Evolutionary conservation across 2,329 filamentous ascomycete genomes (phyloP).

Genomic region (Talaromyces sp.): DNA sequence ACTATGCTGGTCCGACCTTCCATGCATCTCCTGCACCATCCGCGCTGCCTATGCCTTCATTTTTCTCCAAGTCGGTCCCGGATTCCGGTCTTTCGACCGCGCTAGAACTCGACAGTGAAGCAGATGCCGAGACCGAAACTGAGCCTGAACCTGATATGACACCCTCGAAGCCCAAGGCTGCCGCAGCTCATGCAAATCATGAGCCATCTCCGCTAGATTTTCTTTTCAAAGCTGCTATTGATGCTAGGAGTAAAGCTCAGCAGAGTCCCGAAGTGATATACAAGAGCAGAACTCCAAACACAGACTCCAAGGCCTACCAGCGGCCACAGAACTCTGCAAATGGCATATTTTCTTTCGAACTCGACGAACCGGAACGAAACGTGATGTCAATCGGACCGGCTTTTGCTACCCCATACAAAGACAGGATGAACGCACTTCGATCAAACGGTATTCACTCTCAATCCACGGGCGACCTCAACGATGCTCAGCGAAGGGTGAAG

Average conservation of each 20-base stretch:
- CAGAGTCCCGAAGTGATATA: slow-evolving; percentile 35
- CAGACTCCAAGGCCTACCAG: slow-evolving; percentile 31
- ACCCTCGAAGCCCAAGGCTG: slow-evolving; percentile 41
- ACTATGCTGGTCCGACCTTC: slow-evolving; percentile 88
- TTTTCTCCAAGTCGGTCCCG: slow-evolving; percentile 70
- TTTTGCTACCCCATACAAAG: slow-evolving; percentile 56
- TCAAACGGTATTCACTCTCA: slow-evolving; percentile 30
- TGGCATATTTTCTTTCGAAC: slow-evolving; percentile 62
- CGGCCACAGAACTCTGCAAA: slow-evolving; percentile 44
- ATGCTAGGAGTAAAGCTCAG: slow-evolving; percentile 51
- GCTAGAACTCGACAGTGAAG: slow-evolving; percentile 35
- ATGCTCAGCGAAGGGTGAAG: slow-evolving; percentile 38
- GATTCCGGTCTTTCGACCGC: slow-evolving; percentile 47
- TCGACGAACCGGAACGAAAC: slow-evolving; percentile 54
- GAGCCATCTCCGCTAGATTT: slow-evolving; percentile 76
- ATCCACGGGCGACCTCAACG: slow-evolving; percentile 22
- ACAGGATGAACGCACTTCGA: slow-evolving; percentile 41
- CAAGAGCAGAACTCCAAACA: slow-evolving; percentile 48
- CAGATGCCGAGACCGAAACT: slow-evolving; percentile 14
- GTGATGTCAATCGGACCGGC: slow-evolving; percentile 56
- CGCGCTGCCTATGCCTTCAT: slow-evolving; percentile 83
- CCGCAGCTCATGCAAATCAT: slow-evolving; percentile 36
- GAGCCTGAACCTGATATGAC: slow-evolving; percentile 30
- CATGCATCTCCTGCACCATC: slow-evolving; percentile 91
- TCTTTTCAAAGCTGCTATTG: slow-evolving; percentile 81